Base-by-base conservation (phyloP, 139 green algal species). In the Tetraselmis chui region DNA sequence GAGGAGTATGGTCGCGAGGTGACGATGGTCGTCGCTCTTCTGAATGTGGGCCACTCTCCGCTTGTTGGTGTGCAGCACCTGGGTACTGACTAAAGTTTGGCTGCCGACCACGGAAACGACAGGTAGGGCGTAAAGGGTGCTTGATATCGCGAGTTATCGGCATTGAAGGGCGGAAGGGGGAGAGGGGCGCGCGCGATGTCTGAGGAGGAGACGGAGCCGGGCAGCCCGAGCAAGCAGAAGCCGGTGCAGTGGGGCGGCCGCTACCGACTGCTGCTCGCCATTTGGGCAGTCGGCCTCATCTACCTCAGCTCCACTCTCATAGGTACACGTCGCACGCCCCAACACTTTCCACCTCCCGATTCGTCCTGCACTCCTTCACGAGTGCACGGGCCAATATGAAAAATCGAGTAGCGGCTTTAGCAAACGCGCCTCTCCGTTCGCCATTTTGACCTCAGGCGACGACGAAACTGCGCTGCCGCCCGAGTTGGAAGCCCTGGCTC, bases 261-360 rank as follows among this genome's bases (percentile, higher is more conserved):
- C 29, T 80, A 80, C 32, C 77, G 28, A 18, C 29, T 80, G 77
- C 29, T 80, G 23, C 28, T 80, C 2, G 29, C 77, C 23, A 2
- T 31, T 23, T 80, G 77, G 77, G 77, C 28, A 2, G 2, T 80
- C 2, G 77, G 29, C 28, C 77, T 80, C 77, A 32, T 80, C 28
- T 28, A 59, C 29, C n/a, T 80, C 24, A 32, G 77, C 77, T 32
- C 77, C 31, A 2, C 2, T 27, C 28, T 28, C 31, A 78, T 29
- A 78, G 75, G 75, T 78, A 11, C 27, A 23, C 27, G 5, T 2
- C 75, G 2, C 27, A 5, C 27, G 5, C 28, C 27, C 27, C 27
- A 5, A 5, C 27, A 5, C 75, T 23, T 11, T 5, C 28, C 27
- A 2, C 75, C 28, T 23, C 27, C 27, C 28, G 5, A 11, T 5